These are phyloP conservation scores for Penicillium brasilianum DNA, from an alignment of 2,329 filamentous ascomycete genomes.

Conservation along the genomic window DNA sequence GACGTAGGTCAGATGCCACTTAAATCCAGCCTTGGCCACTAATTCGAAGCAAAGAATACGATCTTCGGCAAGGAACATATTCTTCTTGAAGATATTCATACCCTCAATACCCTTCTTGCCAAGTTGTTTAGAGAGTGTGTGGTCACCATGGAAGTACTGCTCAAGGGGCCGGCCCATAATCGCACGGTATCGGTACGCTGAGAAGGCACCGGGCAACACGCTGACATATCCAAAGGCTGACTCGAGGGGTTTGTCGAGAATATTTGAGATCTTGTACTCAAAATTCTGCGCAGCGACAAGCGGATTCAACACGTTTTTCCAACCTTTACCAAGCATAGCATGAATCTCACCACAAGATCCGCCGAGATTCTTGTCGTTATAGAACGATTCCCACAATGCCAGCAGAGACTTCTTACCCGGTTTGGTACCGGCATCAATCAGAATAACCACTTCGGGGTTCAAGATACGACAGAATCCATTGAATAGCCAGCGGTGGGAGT, in stretches of 20 bases:
- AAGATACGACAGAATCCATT: conserved; percentile 94
- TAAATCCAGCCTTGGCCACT: conserved; percentile 95
- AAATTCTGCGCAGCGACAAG: conserved; percentile 96
- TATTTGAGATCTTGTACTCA: conserved; percentile 99
- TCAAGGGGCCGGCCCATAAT: conserved; percentile 96
- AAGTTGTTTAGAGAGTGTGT: conserved; percentile 89
- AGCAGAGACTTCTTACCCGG: conserved; percentile 88
- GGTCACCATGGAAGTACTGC: conserved; percentile 99
- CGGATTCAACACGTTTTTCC: conserved; percentile 89
- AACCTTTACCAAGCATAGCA: conserved; percentile 88
- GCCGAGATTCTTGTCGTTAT: conserved; percentile 97
- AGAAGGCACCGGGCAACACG: conserved; percentile 97
- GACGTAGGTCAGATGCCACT: conserved; percentile 98
- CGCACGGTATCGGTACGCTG: conserved; percentile 91
- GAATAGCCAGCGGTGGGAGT: conserved; percentile 97
- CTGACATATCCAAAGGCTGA: conserved; percentile 95
- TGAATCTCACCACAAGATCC: conserved; percentile 98
- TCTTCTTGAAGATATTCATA: conserved; percentile 99
- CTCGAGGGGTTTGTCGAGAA: conserved; percentile 95
- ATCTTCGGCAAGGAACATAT: conserved; percentile 99
- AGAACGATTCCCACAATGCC: conserved; percentile 95
- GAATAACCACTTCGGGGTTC: conserved; percentile 93
- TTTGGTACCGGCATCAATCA: conserved; percentile 95
- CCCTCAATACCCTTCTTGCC: conserved; percentile 99
- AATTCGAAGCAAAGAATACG: conserved; percentile 98